Evolutionary conservation across 2,329 filamentous ascomycete species (phyloP), one percentile per base, ranked within the genome.

Genomic region (Scleromitrula shiraiana): DNA sequence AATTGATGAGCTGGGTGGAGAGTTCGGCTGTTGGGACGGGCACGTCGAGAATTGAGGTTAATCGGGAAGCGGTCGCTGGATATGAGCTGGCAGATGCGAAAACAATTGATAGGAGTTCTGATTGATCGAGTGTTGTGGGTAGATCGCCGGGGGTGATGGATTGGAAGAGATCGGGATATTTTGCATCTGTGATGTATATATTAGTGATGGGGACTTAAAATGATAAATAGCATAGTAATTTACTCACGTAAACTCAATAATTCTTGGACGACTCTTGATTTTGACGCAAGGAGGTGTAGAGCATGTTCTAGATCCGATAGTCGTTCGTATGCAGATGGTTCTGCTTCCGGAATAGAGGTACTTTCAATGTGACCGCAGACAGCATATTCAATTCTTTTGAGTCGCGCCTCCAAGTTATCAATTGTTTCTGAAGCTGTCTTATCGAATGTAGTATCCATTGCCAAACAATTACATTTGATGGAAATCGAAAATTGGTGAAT

Each of bases 41-140:
- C 14, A 60, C 54, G 42, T 65, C 63, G 17, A 55, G 48, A 22
- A 64, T 59, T 1, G 62, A 64, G 4, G 58, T 65, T 15, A 65
- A 50, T 23, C 58, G 56, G 19, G 62, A 64, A n/a, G 62, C 62
- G 1, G 62, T 63, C 2, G 57, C 55, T 1, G 61, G 59, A 42
- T 62, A 65, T 19, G 61, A 56, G 44, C 56, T 62, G 5, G 63
- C 62, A 10, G 61, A 63, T 29, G 63, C 57, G 27, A 64, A 55
- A 7, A 65, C 46, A 17, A 63, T 63, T 17, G 62, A 56, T 19
- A 60, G 29, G 29, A 63, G 53, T 17, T 46, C 56, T 6, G 50
- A 37, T 0, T 56, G 54, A 26, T 64, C 62, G 7, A 64, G 49
- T 2, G 56, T 57, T 2, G 59, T 62, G 2, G 61, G 60, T 19